These are phyloP conservation scores for Thermochaetoides dissita DNA, from an alignment of 2,329 filamentous ascomycete species.

Conservation along the genomic window DNA sequence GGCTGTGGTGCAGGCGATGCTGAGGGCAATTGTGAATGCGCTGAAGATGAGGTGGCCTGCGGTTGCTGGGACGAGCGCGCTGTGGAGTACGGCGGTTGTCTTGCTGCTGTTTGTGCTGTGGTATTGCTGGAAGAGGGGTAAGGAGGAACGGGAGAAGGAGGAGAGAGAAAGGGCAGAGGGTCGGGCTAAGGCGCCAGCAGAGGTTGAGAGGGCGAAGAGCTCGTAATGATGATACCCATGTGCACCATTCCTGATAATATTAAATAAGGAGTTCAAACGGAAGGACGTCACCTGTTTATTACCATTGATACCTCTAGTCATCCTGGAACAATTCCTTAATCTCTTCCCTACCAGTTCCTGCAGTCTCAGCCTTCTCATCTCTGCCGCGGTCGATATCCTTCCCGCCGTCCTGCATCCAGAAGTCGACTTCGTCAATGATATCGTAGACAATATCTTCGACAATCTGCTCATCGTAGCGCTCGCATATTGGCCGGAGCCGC, in stretches of 20 bases:
- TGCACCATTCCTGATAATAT: background rate
- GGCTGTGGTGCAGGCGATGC: constrained; percentile 68
- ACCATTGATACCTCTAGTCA: constrained; percentile 24
- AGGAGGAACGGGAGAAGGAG: constrained; percentile 58
- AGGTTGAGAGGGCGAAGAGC: background rate
- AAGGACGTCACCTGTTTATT: too few species aligned
- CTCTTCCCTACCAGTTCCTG: constrained; percentile 34
- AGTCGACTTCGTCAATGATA: constrained; percentile 86
- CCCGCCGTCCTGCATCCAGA: constrained; percentile 59
- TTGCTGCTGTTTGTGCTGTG: constrained; percentile 86
- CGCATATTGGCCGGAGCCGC: constrained; percentile 47
- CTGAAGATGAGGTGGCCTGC: constrained; percentile 80
- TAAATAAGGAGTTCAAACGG: too few species aligned
- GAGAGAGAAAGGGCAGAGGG: constrained; percentile 11
- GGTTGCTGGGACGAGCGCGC: constrained; percentile 77
- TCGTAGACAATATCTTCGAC: constrained; percentile 90
- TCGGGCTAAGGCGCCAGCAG: background rate
- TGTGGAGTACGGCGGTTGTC: constrained; percentile 81
- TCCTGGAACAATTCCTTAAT: constrained; percentile 55
- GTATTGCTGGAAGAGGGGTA: constrained; percentile 95
- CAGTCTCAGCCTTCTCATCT: constrained; percentile 28
- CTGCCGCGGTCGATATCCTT: constrained; percentile 31
- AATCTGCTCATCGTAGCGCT: constrained; percentile 84
- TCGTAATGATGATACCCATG: constrained; percentile 3
- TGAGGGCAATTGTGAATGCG: constrained; percentile 83